phyloP scores from a whole-genome alignment of 2,329 filamentous ascomycete species.

The Alternaria brassicae region DNA sequence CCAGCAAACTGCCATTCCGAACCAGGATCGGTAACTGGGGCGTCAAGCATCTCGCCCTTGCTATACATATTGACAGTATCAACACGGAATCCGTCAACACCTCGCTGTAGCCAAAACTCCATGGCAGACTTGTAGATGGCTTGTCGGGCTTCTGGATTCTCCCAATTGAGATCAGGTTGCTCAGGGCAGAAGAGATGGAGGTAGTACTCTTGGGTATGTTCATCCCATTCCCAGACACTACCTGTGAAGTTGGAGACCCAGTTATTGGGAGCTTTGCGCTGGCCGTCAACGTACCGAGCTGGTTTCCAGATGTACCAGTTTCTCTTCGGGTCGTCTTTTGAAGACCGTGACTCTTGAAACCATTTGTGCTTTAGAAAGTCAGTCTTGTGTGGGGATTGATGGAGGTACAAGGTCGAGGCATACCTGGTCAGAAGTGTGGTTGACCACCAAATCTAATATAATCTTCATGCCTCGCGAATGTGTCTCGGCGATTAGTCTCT shows the following conservation, averaged over 20 bases:
- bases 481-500: conserved; percentile 45
- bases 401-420: not conserved
- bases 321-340: conserved; percentile 58
- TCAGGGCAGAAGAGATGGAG: conserved; percentile 76
- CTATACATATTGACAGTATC: conserved; percentile 51
- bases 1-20: conserved; percentile 47
- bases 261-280: conserved; percentile 75
- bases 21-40: conserved; percentile 41
- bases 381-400: not conserved
- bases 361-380: conserved; percentile 55
- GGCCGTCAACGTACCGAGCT: conserved; percentile 60
- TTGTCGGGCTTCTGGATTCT: conserved; percentile 69
- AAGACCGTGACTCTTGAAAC: conserved; percentile 64
- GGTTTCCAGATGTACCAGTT: conserved; percentile 65
- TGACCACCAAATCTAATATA: conserved; percentile 52
- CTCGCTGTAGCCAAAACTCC: conserved; percentile 79
- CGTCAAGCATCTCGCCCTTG: conserved; percentile 45
- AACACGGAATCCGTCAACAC: conserved; percentile 61
- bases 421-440: conserved; percentile 51
- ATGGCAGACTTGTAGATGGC: conserved; percentile 74
- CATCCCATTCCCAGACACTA: conserved; percentile 74
- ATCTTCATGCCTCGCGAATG: conserved; percentile 49
- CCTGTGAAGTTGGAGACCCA: conserved; percentile 71
- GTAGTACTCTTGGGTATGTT: conserved; percentile 74
- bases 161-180: conserved; percentile 89